Percentiles rank a stretch among this genome's conserved stretches.
Conservation (phyloP, 2,329 filamentous ascomycete genomes). For the Trematosphaeria pertusa region DNA sequence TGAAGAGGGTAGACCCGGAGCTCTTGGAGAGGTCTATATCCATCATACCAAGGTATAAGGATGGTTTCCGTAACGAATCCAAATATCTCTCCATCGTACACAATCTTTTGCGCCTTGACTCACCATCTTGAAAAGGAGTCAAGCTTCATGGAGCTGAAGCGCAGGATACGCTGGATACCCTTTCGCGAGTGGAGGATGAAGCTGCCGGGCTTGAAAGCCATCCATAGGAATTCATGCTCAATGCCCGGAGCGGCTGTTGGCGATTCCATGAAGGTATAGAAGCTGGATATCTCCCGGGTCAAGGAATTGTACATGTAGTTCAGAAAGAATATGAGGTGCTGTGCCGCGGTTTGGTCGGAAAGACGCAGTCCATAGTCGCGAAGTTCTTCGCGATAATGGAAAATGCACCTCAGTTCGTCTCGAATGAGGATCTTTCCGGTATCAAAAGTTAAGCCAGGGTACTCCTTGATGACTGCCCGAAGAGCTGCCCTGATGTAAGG, state of each 20-base stretch:
- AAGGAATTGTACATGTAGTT: too few species aligned
- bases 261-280: too few species aligned
- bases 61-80: too few species aligned
- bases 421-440: background rate
- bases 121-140: too few species aligned
- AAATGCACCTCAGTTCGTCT: constrained; percentile 6
- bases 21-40: too few species aligned
- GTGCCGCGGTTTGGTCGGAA: background rate
- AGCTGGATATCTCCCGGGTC: too few species aligned
- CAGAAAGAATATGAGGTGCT: too few species aligned
- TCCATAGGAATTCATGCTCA: constrained; percentile 3
- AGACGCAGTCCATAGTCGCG: background rate
- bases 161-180: background rate
- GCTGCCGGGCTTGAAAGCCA: constrained; percentile 4
- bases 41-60: too few species aligned
- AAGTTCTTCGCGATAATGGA: constrained; percentile 9
- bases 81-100: background rate
- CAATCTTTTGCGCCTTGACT: background rate
- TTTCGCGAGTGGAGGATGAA: background rate
- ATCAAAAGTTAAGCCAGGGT: constrained; percentile 1
- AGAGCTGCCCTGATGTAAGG: constrained; percentile 10
- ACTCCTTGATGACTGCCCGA: background rate
- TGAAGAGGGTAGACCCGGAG: too few species aligned
- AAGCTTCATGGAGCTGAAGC: too few species aligned
- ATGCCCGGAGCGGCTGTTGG: too few species aligned